Evolutionary conservation across 2,329 filamentous ascomycete species (phyloP).

Genomic region (Gyromitra esculenta): DNA sequence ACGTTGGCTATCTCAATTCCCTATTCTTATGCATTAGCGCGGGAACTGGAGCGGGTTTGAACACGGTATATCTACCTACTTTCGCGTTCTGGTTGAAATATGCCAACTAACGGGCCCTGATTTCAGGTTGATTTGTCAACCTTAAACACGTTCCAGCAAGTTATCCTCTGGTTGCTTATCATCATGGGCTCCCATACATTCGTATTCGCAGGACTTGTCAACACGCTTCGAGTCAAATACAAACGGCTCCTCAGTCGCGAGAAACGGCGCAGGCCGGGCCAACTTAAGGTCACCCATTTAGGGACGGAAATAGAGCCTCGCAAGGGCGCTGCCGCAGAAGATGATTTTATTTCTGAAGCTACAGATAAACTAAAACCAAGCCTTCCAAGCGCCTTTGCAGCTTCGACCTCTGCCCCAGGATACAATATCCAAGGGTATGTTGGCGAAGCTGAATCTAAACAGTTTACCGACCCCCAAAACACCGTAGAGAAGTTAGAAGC

Average conservation of each 20-base stretch:
- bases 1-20: slow-evolving; percentile 70
- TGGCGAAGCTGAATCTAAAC: too few species aligned
- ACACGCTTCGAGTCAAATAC: slow-evolving; percentile 60
- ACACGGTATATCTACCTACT: slow-evolving; percentile 69
- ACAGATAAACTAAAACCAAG: background rate
- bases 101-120: background rate
- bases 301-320: background rate
- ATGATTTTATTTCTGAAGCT: background rate
- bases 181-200: slow-evolving; percentile 74
- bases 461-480: background rate
- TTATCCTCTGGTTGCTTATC: slow-evolving; percentile 72
- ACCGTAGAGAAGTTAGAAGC: slow-evolving; percentile 23
- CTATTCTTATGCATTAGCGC: slow-evolving; percentile 74
- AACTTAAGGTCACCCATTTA: background rate
- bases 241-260: slow-evolving; percentile 19
- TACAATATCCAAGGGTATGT: background rate
- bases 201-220: slow-evolving; percentile 72
- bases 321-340: background rate
- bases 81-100: background rate
- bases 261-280: background rate
- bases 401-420: background rate
- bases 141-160: slow-evolving; percentile 74
- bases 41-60: slow-evolving; percentile 74
- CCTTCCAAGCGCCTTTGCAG: background rate
- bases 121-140: slow-evolving; percentile 55